Base-by-base conservation (phyloP, 768 basidiomycete species). In the Glaciozyma antarctica region DNA sequence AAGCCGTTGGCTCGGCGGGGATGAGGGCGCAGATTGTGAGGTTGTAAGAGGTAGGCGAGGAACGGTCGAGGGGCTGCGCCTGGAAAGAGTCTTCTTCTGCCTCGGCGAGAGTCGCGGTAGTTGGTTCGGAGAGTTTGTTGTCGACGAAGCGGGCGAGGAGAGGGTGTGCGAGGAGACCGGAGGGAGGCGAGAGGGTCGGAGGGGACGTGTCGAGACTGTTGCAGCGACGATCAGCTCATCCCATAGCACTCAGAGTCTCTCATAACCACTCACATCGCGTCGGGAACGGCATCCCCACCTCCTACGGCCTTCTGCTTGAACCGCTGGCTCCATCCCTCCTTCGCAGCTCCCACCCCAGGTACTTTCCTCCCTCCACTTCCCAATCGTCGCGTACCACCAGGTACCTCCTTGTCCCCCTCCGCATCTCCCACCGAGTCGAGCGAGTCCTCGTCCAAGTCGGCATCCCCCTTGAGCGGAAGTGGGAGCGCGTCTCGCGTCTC, bases 1-100 rank as follows among this genome's bases (percentile, higher is more conserved):
- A 69, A 69, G 10, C 68, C 62, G 58, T 60, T n/a, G n/a, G 52
- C 24, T 69, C 68, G 51, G 62, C 57, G 41, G 68, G 68, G 3
- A 69, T 34, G 16, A 69, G 54, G 16, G 64, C 64, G 49, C 68
- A 69, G 10, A 69, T 26, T 0, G 68, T 69, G 21, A 69, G 9
- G 51, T 69, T 66, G 54, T 62, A 56, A 5, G 24, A 2, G 0
- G 34, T 24, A 15, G 52, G 45, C 12, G 26, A 13, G 32, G 58
- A n/a, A 26, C 21, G 52, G 15, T 44, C 6, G 16, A 49, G 44
- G 24, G 67, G 61, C 21, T 57, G 41, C 28, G 57, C 57, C 24
- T 58, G 57, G 57, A 58, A 58, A 3, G 41, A 24, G 16, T 58
- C 57, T 24, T 58, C 57, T 17, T 56, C 34, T 13, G n/a, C 8